Base-by-base conservation (phyloP, 768 basidiomycete genomes). In the Harrya chromipes region DNA sequence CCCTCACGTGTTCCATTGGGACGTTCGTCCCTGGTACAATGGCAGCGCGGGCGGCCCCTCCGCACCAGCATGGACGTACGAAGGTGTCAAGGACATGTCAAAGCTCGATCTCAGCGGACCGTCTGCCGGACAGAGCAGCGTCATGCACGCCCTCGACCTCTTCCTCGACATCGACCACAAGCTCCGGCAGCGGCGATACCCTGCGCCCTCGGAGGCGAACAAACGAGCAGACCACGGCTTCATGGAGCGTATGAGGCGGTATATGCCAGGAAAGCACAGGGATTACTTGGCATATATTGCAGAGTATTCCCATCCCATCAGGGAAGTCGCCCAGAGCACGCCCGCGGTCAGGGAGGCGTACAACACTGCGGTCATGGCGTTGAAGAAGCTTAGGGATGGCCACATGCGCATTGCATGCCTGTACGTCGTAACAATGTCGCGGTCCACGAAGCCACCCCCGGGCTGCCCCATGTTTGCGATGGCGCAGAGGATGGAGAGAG, bases 261-360 rank as follows among this genome's bases (percentile, higher is more conserved):
- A 98, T 71, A 98, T 98, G 95, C 94, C 95, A 0, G 87, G 87
- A 13, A 81, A 80, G 46, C 95, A 97, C 70, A 84, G 90, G 37
- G 82, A 85, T 40, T 98, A 93, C 72, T 79, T 98, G 47, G 67
- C 70, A 20, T 80, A 83, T 58, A 78, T 98, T 33, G 73, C 79
- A 2, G 69, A 74, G 12, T 73, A 77, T 45, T 78, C 81, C 13
- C 83, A 72, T n/a, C 74, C 83, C 19, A 60, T 91, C 44, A 81
- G 89, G 20, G 76, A 81, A 33, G 68, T 84, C 27, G 87, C 83
- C 2, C 74, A 74, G 49, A 64, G 69, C 37, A 81, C 76, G 13
- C 80, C 84, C 6, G 72, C 75, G 4, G 70, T 90, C 33, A 79
- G 78, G 33, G 84, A 83, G 36, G 78, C 88, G 26, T 99, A 94